Percentiles rank a stretch among this genome's conserved stretches.
Conservation (phyloP, 73 alveolate species). For the Effrenium voratum region DNA sequence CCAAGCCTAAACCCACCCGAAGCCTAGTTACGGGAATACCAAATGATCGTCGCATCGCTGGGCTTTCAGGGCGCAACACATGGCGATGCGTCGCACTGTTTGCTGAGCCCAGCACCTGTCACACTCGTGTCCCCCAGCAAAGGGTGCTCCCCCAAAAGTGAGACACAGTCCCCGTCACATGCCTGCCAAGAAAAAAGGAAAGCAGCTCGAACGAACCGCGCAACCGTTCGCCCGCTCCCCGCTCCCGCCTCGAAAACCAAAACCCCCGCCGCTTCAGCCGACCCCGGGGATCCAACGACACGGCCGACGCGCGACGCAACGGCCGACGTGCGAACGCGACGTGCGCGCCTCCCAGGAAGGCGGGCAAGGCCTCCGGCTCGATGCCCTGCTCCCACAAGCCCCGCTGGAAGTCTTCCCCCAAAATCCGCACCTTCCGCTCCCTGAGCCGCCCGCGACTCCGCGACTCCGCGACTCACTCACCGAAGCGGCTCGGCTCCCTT, state of each 20-base stretch:
- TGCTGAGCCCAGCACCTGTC: too few species aligned
- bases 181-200: neutral
- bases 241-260: neutral
- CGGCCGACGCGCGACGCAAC: neutral
- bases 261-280: neutral
- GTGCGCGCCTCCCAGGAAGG: neutral
- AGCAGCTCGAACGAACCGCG: neutral
- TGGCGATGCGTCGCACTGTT: too few species aligned
- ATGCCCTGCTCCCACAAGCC: neutral
- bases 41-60: too few species aligned
- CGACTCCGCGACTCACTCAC: too few species aligned
- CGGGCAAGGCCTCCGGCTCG: neutral
- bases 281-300: neutral
- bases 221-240: neutral
- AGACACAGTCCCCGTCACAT: too few species aligned
- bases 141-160: too few species aligned
- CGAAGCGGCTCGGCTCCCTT: too few species aligned
- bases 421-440: neutral
- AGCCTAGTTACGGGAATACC: too few species aligned
- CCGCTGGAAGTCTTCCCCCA: neutral
- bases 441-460: too few species aligned
- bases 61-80: too few species aligned
- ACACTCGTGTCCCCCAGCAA: too few species aligned
- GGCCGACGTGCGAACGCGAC: neutral
- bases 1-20: too few species aligned